phyloP scores from a whole-genome alignment of 495 filamentous ascomycete species.

The Talaromyces wortmannii region DNA sequence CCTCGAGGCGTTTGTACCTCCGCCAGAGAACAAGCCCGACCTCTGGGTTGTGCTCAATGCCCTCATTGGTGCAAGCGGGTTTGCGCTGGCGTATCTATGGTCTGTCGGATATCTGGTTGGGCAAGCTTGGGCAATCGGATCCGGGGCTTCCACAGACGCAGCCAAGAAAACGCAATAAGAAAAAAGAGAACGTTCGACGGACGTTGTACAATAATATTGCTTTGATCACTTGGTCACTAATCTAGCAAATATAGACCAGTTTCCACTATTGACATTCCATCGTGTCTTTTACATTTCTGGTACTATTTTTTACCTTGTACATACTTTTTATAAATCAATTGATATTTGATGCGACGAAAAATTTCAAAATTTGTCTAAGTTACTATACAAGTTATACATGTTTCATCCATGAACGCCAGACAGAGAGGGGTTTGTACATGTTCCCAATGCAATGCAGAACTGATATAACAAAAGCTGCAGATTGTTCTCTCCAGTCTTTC shows the following conservation, averaged over 20 bases:
- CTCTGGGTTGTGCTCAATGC: slow-evolving; percentile 91
- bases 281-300: too few relatives aligned
- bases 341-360: neutral
- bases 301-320: too few relatives aligned
- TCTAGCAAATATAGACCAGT: too few relatives aligned
- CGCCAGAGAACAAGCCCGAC: slow-evolving; percentile 76
- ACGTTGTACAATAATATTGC: neutral
- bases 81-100: slow-evolving; percentile 85
- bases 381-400: neutral
- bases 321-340: too few relatives aligned
- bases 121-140: slow-evolving; percentile 41
- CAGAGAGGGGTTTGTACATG: neutral
- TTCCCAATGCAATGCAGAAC: neutral
- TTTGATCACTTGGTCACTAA: too few relatives aligned
- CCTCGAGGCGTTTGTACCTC: slow-evolving; percentile 55
- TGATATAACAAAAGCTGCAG: neutral
- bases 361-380: neutral
- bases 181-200: neutral
- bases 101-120: slow-evolving; percentile 65
- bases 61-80: slow-evolving; percentile 75
- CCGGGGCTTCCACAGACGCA: slow-evolving; percentile 17
- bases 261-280: too few relatives aligned
- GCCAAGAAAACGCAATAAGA: slow-evolving; percentile 35
- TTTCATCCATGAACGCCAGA: neutral
- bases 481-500: neutral